Percentiles rank a stretch among this genome's conserved stretches.
Conservation (phyloP, 495 filamentous ascomycete genomes). For the Tuber magnatum region DNA sequence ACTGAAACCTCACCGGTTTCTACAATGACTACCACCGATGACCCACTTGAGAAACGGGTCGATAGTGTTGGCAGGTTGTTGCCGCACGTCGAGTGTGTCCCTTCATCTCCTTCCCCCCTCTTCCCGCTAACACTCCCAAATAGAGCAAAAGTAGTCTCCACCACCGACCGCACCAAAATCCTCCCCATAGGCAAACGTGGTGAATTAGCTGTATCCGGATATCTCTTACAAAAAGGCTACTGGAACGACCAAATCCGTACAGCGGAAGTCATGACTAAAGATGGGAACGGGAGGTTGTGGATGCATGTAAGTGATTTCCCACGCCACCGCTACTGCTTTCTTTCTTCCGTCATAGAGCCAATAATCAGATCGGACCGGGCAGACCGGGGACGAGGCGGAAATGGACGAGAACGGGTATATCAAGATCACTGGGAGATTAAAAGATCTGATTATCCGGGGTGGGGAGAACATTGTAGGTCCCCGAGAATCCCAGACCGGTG, state of each 20-base stretch:
- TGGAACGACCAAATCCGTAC: constrained; percentile 67
- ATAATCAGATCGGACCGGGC: constrained; percentile 33
- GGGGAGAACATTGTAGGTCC: constrained; percentile 71
- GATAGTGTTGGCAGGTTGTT: constrained; percentile 67
- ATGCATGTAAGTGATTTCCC: constrained; percentile 53
- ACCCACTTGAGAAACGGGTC: constrained; percentile 72
- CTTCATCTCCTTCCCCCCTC: not conserved
- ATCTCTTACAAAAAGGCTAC: constrained; percentile 85
- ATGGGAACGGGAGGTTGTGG: constrained; percentile 57
- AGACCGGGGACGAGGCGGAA: constrained; percentile 83
- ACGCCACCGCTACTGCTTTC: no score
- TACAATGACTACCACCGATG: constrained; percentile 78
- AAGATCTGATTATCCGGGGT: constrained; percentile 87
- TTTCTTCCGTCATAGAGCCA: not conserved
- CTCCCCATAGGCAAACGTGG: constrained; percentile 61
- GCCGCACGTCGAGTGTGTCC: constrained; percentile 59
- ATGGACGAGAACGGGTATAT: constrained; percentile 71
- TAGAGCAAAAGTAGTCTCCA: constrained; percentile 70
- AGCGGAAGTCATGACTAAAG: constrained; percentile 59
- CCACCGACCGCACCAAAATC: constrained; percentile 50
- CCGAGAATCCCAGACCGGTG: not conserved
- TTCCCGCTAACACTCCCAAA: constrained; percentile 23
- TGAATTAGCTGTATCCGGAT: constrained; percentile 78
- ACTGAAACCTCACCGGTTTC: constrained; percentile 81
- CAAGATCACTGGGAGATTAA: constrained; percentile 62